Base-by-base conservation (phyloP, 192 early-diverging fungal genomes). In the Podila minutissima region DNA sequence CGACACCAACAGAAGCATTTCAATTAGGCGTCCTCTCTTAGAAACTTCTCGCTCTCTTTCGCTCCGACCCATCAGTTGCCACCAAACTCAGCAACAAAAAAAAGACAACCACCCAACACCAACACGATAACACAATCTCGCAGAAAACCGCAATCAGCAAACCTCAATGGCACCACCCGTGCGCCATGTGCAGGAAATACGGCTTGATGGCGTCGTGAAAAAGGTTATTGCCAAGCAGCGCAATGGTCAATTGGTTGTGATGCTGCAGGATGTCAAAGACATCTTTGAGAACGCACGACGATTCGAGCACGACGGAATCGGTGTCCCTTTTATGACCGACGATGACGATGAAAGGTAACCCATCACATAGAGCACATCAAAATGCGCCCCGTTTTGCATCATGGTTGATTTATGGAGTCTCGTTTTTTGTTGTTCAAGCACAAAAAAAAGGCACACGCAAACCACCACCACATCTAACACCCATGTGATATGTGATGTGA, bases 291-390 rank as follows among this genome's bases (percentile, higher is more conserved):
- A 55, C 37, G 72, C 66, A 35, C 66, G 28, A 22, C 60, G 53
- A 15, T 38, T 75, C 51, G 60, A 64, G 26, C 55, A 64, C 26
- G 62, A 75, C 48, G 61, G 62, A 9, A 32, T 41, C 50, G 20
- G 59, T 7, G 60, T 75, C 24, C 74, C 74, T 5, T 75, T 75
- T 38, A 67, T 75, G 72, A 74, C 64, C 11, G 60, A 74, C 53
- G 72, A 74, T 29, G 53, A 74, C 51, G 65, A 74, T 31, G 19
- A 29, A 31, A 67, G 65, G 72, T 74, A 74, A 26, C 7, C 9
- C n/a, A 46, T 31, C 19, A 31, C 60, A 41, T 2, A 10, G 4
- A 46, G 7, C 41, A 46, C 15, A 46, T 46, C 7, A 37, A 37
- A 37, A 1, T 8, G 35, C 5, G 10, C 35, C 35, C 6, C 10